Evolutionary conservation across 768 basidiomycete genomes (phyloP), one percentile per base, ranked within the genome.

Genomic region (Tulasnella sp.): DNA sequence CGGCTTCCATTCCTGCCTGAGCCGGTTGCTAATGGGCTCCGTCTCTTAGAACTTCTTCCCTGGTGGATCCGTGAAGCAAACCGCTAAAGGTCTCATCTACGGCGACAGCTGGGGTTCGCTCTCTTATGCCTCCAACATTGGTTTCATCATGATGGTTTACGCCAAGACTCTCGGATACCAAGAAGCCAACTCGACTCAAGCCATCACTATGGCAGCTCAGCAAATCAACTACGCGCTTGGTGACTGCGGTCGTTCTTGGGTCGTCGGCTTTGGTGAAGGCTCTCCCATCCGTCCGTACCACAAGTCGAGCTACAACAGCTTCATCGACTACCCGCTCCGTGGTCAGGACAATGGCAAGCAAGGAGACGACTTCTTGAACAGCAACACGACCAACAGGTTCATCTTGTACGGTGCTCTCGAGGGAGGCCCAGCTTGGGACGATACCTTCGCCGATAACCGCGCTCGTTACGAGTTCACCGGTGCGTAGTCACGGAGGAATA

Each of bases 281-380:
- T 74, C 73, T 23, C 73, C 73, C 44, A 18, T 74, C 20, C 20
- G 73, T 18, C 73, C 73, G 1, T 74, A 74, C 73, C 73, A 74
- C 73, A 74, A 74, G 16, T 74, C 73, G 73, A 40, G 37, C 42
- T 74, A 74, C 42, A 74, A 74, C 44, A 74, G 73, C 73, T 74
- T 74, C 73, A 74, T 74, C 51, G 73, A 74, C 44, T 74, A 74
- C 15, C 73, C 73, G 3, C 23, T 74, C 35, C 42, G 73, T 32
- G 73, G 73, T 26, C 5, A 74, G 35, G 48, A 51, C 51, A 74
- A 74, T 26, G 73, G 48, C 35, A 16, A 16, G 20, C 73, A 74
- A 46, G 73, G 48, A 44, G 48, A 74, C n/a, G 73, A 74, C 20
- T 74, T 74, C 73, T 51, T 74, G 42, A 74, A 74, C 51, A 40